phyloP scores from a whole-genome alignment of 2,329 filamentous ascomycete species.

The Thielaviopsis populi region DNA sequence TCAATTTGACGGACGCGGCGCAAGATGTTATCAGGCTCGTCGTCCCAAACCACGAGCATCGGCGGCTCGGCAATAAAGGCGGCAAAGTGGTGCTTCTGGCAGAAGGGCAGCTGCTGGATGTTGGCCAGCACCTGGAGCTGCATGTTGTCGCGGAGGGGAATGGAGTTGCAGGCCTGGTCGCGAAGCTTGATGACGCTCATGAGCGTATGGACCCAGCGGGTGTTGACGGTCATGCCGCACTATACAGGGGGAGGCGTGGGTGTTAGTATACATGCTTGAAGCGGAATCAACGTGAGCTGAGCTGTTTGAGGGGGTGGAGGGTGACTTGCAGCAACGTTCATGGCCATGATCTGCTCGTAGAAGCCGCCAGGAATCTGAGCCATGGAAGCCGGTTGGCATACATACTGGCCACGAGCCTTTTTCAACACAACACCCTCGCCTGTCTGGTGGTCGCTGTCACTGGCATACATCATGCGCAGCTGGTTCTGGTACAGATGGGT shows the following conservation, averaged over 20 bases:
- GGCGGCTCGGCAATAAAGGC: constrained; percentile 45
- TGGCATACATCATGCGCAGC: constrained; percentile 15
- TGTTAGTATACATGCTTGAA: no score
- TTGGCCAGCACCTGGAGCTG: constrained; percentile 47
- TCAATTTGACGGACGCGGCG: constrained; percentile 38
- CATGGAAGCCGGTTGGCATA: constrained; percentile 24
- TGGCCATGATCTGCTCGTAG: constrained; percentile 26
- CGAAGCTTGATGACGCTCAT: constrained; percentile 32
- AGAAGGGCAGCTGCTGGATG: constrained; percentile 40
- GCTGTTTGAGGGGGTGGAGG: no score
- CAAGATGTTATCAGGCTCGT: constrained; percentile 41
- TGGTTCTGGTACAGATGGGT: constrained; percentile 18
- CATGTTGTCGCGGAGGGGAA: constrained; percentile 43
- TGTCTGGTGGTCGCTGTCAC: constrained; percentile 9
- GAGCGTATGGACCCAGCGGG: constrained; percentile 46
- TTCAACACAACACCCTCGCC: constrained; percentile 26
- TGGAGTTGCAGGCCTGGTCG: constrained; percentile 29
- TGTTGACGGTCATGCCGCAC: constrained; percentile 55
- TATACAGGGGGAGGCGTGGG: constrained; percentile 21
- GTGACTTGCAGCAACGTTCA: constrained; percentile 39
- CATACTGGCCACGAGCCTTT: constrained; percentile 28
- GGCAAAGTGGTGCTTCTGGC: constrained; percentile 51
- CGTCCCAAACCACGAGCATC: constrained; percentile 49
- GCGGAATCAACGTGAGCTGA: no score
- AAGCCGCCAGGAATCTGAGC: constrained; percentile 32